Base-by-base conservation (phyloP, 1,284 basidiomycete genomes). In the Cystobasidium pallidum region DNA sequence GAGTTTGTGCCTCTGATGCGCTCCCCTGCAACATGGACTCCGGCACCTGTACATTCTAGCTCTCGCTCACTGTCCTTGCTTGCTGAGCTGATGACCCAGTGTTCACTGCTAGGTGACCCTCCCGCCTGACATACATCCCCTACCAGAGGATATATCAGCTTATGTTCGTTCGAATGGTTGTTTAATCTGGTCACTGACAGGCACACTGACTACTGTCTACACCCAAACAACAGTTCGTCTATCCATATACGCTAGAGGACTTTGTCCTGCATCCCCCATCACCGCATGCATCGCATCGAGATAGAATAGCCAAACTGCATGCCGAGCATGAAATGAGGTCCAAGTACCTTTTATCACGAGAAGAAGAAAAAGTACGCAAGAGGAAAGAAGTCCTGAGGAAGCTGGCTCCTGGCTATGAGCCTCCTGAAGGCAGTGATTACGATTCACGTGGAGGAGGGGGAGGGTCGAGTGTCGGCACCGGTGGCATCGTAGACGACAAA, bases 201-300 rank as follows among this genome's bases (percentile, higher is more conserved):
- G 39, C 39, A 15, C 39, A 41, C 15, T 41, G 39, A 17, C 36
- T 13, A 7, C 36, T 39, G 6, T 39, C 36, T 7, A 39, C 13
- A 39, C 36, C 36, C 36, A 6, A 39, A 39, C n/a, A 34, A 19
- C 78, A 96, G 93, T 95, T 95, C 77, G 93, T 91, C 43, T 95
- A 96, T 78, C 93, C 93, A 1, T 94, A 91, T 83, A 90, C 91
- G 0, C 85, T 96, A 65, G 93, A 96, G 78, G 86, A 88, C 0
- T 92, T 94, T 78, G 84, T 92, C 75, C 80, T 94, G 30, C 65
- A 71, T 30, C 72, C 68, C 86, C 87, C 0, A 81, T 91, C 62
- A 88, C 89, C 79, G 85, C 88, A 0, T 85, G 90, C 2, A 84
- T 87, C 0, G 84, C 89, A 13, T 86, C 89, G 74, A 80, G 86